Base-by-base conservation (phyloP, 2,329 filamentous ascomycete species). In the Ophiostoma sp. region DNA sequence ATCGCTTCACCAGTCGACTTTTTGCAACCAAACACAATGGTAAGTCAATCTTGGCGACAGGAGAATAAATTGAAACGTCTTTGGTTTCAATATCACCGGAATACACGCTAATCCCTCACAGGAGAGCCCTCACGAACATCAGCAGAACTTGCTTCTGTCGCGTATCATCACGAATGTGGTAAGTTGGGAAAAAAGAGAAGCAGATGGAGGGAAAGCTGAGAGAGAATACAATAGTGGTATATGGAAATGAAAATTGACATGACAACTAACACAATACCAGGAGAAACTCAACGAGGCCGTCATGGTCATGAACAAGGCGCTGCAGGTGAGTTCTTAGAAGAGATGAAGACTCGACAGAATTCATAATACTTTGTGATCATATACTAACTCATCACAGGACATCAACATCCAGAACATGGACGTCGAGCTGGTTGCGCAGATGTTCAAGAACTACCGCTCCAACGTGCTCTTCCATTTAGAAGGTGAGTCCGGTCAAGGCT, bases 391-490 rank as follows among this genome's bases (percentile, higher is more conserved):
- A 4, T 3, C 3, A 2, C 78, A 97, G 93, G 95, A 98, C 77
- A 98, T 98, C 87, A 98, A 98, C 80, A 91, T 98, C 72, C 93
- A 97, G 79, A 99, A 98, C 82, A 98, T 98, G 94, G 97, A 99
- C 80, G 94, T 98, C 48, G 96, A 98, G 84, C 88, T 98, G 2
- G 96, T 98, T 5, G 95, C 95, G 0, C 95, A 98, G 81, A 99
- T 99, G 96, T 99, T 98, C 87, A 98, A 98, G 85, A 99, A 98
- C 83, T 99, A 99, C 81, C 95, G 98, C 82, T 97, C 94, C 12
- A 99, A 98, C 78, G 95, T 98, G 17, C 85, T 98, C 6, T 98
- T 99, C 81, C 96, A 99, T 79, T 87, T 99, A 6, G 96, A 98
- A 90, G 96, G 96, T 97, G 85, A 50, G 57, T 70, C 17, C 15